Conservation (phyloP, 78 protist genomes). For the Chrysochromulina tobinii region DNA sequence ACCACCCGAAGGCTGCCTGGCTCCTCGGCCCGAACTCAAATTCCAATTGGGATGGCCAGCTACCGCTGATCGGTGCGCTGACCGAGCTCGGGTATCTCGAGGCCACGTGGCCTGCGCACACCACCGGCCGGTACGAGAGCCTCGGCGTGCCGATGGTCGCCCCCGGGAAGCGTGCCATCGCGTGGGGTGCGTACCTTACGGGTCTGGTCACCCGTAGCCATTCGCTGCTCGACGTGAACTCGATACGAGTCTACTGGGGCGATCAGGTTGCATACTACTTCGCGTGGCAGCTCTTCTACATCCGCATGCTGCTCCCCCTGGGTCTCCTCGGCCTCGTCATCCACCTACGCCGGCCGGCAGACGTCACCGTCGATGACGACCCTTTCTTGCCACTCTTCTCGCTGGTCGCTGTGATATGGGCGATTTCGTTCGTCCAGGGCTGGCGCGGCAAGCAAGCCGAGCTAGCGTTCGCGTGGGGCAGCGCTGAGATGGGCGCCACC, state of each 20-base stretch:
- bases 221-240: not conserved
- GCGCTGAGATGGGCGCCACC: not conserved
- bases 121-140: too few species aligned
- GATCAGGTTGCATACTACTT: slow-evolving; percentile 12
- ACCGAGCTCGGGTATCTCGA: too few species aligned
- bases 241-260: slow-evolving; percentile 26
- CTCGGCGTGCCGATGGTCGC: too few species aligned
- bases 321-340: not conserved
- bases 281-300: slow-evolving; percentile 25
- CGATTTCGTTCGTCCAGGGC: not conserved
- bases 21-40: too few species aligned
- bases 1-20: too few species aligned
- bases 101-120: too few species aligned
- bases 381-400: not conserved
- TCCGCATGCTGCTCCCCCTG: not conserved
- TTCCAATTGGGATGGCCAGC: too few species aligned
- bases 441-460: not conserved
- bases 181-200: not conserved
- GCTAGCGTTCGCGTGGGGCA: not conserved
- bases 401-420: slow-evolving; percentile 31
- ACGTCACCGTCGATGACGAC: not conserved
- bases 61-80: too few species aligned
- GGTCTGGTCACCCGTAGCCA: not conserved
- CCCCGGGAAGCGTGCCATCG: too few species aligned
- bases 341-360: not conserved